Conservation (phyloP, 2,329 filamentous ascomycete species). For the Botrytis fragariae region DNA sequence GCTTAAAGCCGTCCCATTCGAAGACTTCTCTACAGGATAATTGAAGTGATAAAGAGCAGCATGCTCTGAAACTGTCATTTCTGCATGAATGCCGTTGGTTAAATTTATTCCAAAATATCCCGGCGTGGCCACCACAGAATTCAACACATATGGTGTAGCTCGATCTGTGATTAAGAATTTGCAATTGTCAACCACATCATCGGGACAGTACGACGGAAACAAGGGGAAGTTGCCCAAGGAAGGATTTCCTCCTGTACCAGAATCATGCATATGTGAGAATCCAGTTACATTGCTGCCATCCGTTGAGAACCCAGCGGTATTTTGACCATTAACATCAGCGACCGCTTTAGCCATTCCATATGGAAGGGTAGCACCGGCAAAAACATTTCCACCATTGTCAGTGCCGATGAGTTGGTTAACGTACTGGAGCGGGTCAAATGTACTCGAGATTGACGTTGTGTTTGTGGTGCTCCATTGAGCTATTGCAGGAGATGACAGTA, state of each 20-base stretch:
- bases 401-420: slow-evolving; percentile 53
- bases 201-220: slow-evolving; percentile 45
- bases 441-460: background rate
- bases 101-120: slow-evolving; percentile 64
- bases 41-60: slow-evolving; percentile 64
- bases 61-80: slow-evolving; percentile 65
- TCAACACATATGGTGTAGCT: slow-evolving; percentile 43
- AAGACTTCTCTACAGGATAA: slow-evolving; percentile 46
- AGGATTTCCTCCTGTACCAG: slow-evolving; percentile 46
- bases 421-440: slow-evolving; percentile 35
- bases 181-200: slow-evolving; percentile 55
- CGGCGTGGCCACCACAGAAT: slow-evolving; percentile 54
- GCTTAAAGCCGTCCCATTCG: slow-evolving; percentile 38
- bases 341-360: slow-evolving; percentile 57
- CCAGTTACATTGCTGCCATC: slow-evolving; percentile 50
- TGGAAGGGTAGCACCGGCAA: slow-evolving; percentile 52
- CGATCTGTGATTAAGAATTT: slow-evolving; percentile 51
- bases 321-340: slow-evolving; percentile 49
- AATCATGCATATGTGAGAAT: slow-evolving; percentile 49
- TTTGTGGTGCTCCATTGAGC: slow-evolving; percentile 8
- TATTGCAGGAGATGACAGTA: background rate
- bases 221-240: slow-evolving; percentile 49
- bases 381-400: slow-evolving; percentile 51
- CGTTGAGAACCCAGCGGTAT: slow-evolving; percentile 47
- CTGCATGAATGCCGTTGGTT: slow-evolving; percentile 54